These are phyloP conservation scores for Cardiospermum halicacabum DNA, from an alignment of 345 rosid species.

Conservation along the genomic window DNA sequence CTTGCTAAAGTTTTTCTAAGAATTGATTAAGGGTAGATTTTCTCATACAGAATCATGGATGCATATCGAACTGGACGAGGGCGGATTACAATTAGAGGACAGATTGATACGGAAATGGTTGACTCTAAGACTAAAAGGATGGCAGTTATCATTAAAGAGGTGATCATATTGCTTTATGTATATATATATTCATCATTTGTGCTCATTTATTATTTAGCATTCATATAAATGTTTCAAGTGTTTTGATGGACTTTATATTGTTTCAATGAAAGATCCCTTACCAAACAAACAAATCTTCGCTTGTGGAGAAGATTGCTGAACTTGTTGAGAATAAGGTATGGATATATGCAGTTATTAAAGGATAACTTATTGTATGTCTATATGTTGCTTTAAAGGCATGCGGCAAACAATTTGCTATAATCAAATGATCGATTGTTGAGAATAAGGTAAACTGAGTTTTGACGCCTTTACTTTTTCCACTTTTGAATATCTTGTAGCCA, in stretches of 20 bases:
- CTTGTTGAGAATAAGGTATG: conserved; percentile 88
- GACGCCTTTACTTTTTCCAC: not conserved
- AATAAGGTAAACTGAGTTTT: too few relatives aligned
- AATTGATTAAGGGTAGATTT: conserved; percentile 16
- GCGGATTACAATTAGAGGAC: conserved; percentile 79
- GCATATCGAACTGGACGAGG: conserved; percentile 95
- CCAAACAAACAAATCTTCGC: conserved; percentile 85
- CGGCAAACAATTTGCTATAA: not conserved
- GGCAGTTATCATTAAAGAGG: conserved; percentile 89
- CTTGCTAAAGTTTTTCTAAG: conserved; percentile 16
- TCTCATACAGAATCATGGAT: conserved; percentile 61
- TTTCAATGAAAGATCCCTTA: conserved; percentile 69
- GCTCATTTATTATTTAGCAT: conserved; percentile 11
- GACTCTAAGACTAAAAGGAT: conserved; percentile 72
- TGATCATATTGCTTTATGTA: conserved; percentile 20
- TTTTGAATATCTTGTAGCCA: too few relatives aligned
- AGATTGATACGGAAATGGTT: conserved; percentile 72
- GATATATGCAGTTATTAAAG: not conserved
- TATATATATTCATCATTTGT: conserved; percentile 7
- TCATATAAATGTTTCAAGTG: not conserved
- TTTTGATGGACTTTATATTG: conserved; percentile 3
- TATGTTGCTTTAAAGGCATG: not conserved
- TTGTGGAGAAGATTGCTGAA: conserved; percentile 95
- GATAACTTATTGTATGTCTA: not conserved
- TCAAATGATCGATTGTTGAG: not conserved